Evolutionary conservation across 768 basidiomycete genomes (phyloP).

Genomic region (Tephrocybe sp.): DNA sequence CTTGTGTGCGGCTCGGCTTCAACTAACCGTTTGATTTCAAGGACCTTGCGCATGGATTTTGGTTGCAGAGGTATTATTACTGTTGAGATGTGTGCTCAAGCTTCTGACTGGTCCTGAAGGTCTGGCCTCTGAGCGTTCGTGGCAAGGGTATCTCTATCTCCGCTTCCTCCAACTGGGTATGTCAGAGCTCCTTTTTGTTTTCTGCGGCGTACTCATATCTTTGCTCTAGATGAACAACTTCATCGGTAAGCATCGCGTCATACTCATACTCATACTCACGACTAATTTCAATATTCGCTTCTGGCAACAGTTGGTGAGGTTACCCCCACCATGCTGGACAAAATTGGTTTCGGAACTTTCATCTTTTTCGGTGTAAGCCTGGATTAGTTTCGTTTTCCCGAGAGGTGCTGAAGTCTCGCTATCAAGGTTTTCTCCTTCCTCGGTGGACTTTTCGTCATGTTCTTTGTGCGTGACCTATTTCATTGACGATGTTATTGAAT

Average conservation of each 20-base stretch:
- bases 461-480: constrained; percentile 44
- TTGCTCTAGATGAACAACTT: constrained; percentile 68
- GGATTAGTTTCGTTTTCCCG: background rate
- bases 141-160: constrained; percentile 76
- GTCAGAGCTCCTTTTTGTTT: constrained; percentile 10
- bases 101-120: constrained; percentile 25
- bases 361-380: constrained; percentile 67
- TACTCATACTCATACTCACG: background rate
- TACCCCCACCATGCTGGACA: constrained; percentile 69
- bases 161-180: constrained; percentile 72
- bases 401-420: background rate
- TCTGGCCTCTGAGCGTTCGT: constrained; percentile 69
- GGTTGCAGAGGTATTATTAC: constrained; percentile 50
- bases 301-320: constrained; percentile 31
- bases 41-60: constrained; percentile 76
- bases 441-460: constrained; percentile 63
- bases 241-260: constrained; percentile 43
- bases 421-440: constrained; percentile 58
- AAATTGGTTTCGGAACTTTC: constrained; percentile 69
- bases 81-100: background rate
- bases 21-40: constrained; percentile 9
- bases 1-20: background rate
- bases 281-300: too few relatives aligned
- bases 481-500: background rate
- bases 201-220: background rate